A percentile compares a stretch with the other conserved stretches of the same genome.
phyloP scores from a whole-genome alignment of 257 asterid species.

The Dorcoceras hygrometricum region DNA sequence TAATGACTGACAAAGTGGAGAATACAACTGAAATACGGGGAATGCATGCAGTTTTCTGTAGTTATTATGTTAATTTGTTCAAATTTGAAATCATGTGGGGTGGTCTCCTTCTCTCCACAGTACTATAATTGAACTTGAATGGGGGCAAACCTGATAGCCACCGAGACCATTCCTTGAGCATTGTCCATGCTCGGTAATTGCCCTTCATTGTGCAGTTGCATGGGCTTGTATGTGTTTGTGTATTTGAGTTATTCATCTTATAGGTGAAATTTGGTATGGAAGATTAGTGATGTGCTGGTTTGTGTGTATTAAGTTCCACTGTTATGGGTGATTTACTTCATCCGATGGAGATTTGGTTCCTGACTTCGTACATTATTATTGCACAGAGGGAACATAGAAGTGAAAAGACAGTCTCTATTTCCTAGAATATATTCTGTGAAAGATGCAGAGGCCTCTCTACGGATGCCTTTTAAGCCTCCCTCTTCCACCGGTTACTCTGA shows the following conservation, averaged over 20 bases:
- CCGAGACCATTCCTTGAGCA: neutral
- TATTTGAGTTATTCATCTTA: neutral
- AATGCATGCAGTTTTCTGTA: too few species aligned
- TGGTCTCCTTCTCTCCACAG: too few species aligned
- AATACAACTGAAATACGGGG: too few species aligned
- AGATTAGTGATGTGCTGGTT: neutral
- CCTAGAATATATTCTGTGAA: constrained; percentile 82
- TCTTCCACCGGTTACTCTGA: constrained; percentile 66
- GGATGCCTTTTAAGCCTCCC: constrained; percentile 94
- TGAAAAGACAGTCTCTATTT: constrained; percentile 77
- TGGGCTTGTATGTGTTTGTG: neutral
- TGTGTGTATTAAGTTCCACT: neutral
- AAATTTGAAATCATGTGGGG: too few species aligned
- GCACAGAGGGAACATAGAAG: constrained; percentile 75
- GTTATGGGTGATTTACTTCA: neutral
- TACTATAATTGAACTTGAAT: too few species aligned
- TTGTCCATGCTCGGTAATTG: neutral
- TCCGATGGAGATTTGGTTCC: constrained; percentile 1
- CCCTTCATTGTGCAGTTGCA: neutral
- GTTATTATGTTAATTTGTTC: too few species aligned
- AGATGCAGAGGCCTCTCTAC: constrained; percentile 54
- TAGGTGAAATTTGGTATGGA: neutral
- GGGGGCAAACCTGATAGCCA: too few species aligned
- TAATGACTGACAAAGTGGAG: neutral
- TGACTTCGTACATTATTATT: constrained; percentile 3